A percentile compares a stretch with the other conserved stretches of the same genome.
Conservation (phyloP, 2,329 filamentous ascomycete species). For the Balansia obtecta region DNA sequence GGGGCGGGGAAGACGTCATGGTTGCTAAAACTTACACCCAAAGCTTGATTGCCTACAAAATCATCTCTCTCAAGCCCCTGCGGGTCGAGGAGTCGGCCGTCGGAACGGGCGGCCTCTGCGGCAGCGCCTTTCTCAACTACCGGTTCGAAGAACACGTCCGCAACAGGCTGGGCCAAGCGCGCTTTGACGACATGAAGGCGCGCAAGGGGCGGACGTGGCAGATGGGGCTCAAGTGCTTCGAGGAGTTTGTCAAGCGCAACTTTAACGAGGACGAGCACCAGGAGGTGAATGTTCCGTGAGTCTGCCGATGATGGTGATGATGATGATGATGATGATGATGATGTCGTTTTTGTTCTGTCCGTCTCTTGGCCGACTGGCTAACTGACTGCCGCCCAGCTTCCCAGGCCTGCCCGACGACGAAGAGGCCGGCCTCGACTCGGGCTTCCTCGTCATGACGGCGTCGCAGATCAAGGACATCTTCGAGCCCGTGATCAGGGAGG, state of each 20-base stretch:
- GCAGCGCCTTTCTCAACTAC: conserved; percentile 70
- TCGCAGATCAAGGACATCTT: conserved; percentile 62
- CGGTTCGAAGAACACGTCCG: conserved; percentile 68
- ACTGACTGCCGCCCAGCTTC: no score
- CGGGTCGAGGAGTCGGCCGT: conserved; percentile 68
- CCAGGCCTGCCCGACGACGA: conserved; percentile 67
- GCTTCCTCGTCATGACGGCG: conserved; percentile 61
- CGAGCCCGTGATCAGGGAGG: conserved; percentile 60
- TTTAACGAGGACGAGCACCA: conserved; percentile 69
- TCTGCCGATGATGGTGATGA: no score
- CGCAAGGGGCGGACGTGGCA: conserved; percentile 74
- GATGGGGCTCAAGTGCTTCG: conserved; percentile 67
- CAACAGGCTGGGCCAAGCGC: conserved; percentile 49
- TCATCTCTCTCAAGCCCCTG: conserved; percentile 59
- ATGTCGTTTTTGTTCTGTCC: no score
- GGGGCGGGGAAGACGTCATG: no score
- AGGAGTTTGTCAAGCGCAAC: conserved; percentile 75
- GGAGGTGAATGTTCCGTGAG: conserved; percentile 63
- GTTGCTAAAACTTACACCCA: no score
- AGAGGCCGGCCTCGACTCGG: conserved; percentile 60
- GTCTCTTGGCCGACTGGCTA: no score
- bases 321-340: no score
- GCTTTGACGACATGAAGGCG: conserved; percentile 62
- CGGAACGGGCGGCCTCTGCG: conserved; percentile 65
- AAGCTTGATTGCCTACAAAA: conserved; percentile 67